Evolutionary conservation across 1,284 basidiomycete species (phyloP).

Genomic region (Malassezia arunalokei): DNA sequence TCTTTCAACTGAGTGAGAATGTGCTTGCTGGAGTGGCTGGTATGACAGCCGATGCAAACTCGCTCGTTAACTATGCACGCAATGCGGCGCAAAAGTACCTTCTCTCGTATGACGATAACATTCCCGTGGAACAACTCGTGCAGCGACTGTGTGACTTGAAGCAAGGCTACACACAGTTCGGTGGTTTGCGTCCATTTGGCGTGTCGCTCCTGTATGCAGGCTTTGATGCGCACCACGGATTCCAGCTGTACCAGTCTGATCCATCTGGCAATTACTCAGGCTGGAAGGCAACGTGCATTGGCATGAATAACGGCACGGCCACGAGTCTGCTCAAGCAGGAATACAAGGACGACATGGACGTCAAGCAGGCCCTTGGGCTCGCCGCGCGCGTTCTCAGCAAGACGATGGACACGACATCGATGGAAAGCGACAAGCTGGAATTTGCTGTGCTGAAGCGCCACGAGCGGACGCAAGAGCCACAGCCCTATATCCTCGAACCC

Average conservation of each 20-base stretch:
- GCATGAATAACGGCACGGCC: conserved; percentile 87
- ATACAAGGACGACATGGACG: conserved; percentile 79
- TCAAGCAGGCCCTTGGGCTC: conserved; percentile 62
- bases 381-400: conserved; percentile 94
- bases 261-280: conserved; percentile 97
- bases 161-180: conserved; percentile 95
- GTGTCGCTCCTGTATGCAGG: conserved; percentile 93
- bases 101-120: conserved; percentile 85
- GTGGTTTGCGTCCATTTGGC: conserved; percentile 94
- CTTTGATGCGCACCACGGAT: conserved; percentile 85
- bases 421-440: conserved; percentile 62
- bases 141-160: conserved; percentile 92
- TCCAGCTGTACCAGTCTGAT: conserved; percentile 97
- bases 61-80: conserved; percentile 86
- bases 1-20: conserved; percentile 83
- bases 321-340: conserved; percentile 93
- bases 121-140: conserved; percentile 88
- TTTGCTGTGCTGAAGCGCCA: conserved; percentile 85
- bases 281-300: conserved; percentile 97
- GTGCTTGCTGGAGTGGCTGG: conserved; percentile 90
- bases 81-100: conserved; percentile 77
- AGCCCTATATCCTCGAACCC: conserved; percentile 83
- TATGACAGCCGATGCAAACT: conserved; percentile 92
- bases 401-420: conserved; percentile 95
- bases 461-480: conserved; percentile 57